These are phyloP conservation scores for Pyricularia sp. DNA, from an alignment of 2,329 filamentous ascomycete genomes.

Conservation along the genomic window DNA sequence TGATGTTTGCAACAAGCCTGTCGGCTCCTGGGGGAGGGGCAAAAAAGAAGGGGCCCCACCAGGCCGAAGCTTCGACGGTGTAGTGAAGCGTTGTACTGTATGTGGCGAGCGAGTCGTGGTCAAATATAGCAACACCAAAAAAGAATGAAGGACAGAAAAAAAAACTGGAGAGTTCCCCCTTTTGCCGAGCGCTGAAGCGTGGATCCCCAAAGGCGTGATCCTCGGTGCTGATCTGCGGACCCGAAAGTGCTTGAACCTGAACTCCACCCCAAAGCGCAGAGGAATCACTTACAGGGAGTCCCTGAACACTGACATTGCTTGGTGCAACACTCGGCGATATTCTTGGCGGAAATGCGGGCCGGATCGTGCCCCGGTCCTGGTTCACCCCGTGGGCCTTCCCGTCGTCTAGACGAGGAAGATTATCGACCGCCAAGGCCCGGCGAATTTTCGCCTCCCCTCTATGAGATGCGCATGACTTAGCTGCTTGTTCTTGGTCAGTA, in stretches of 20 bases:
- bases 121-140: neutral
- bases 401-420: neutral
- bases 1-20: neutral
- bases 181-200: neutral
- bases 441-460: neutral
- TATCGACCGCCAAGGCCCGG: neutral
- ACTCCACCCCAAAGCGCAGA: neutral
- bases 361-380: neutral
- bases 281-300: neutral
- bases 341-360: no score
- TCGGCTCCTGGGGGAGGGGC: neutral
- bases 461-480: neutral
- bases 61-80: neutral
- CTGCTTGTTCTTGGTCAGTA: neutral
- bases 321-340: neutral
- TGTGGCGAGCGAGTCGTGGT: neutral
- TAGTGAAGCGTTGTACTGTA: no score
- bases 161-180: neutral
- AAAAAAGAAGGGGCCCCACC: neutral
- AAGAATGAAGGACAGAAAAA: neutral
- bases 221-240: neutral
- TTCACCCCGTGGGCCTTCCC: neutral
- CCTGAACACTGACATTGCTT: neutral
- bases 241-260: neutral
- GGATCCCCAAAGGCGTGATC: no score